Evolutionary conservation across 352 stramenopile species (phyloP), one percentile per base, ranked within the genome.

Genomic region (Pythium grandisporangium): DNA sequence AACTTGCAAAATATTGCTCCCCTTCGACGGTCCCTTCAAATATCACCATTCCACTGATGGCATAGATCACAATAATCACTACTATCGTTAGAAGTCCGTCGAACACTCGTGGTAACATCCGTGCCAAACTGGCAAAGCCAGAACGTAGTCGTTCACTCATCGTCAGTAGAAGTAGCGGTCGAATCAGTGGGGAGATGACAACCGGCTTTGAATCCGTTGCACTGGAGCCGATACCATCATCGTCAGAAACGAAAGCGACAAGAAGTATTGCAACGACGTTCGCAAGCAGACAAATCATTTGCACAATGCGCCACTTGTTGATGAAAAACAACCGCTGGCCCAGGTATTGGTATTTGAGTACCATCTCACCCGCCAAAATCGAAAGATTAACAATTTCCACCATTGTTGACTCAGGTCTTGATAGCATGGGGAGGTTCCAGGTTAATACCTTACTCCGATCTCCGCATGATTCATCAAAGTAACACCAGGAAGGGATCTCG

Each of bases 21-120:
- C 61, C 71, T 59, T 84, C 69, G 8, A 53, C 30, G 0, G 58
- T 75, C n/a, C 66, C 71, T 53, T 78, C 60, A 27, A 88, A 88
- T 21, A 85, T 43, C 16, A 88, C 59, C 66, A 77, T 77, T 1
- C 68, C 69, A 14, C 66, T 64, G 11, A 77, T 70, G 3, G 66
- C 59, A 33, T 81, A 85, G 20, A 83, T 54, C 12, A 68, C 45
- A 22, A 85, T 63, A 12, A 84, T 56, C 16, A 76, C 53, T 1
- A 48, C 38, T 17, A 84, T 46, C 4, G 64, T 79, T 11, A 79
- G 12, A 2, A 79, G 30, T 0, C 67, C 67, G 23, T 79, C 67
- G 17, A 62, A 53, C 14, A 79, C 70, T 1, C 58, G 58, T 14
- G 63, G 63, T 22, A 74, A 13, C 2, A 58, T 53, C 6, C 52